These are phyloP conservation scores for Citrus unshiu DNA, from an alignment of 345 rosid genomes.

Conservation along the genomic window DNA sequence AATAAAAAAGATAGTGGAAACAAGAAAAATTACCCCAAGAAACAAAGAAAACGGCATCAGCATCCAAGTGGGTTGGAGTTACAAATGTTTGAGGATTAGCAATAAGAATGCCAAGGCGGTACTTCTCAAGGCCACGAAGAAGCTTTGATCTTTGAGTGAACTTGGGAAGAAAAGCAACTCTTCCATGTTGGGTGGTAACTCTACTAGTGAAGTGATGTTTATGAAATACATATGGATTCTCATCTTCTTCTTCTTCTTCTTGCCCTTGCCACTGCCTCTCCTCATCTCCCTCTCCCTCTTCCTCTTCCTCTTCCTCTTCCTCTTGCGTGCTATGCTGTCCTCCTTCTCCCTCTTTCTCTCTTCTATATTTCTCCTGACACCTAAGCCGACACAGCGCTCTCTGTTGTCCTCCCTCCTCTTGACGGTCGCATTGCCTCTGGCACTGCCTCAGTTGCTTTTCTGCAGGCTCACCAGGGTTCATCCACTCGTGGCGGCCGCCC, in stretches of 20 bases:
- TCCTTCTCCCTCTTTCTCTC: neutral
- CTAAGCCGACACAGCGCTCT: constrained; percentile 21
- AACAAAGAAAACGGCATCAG: constrained; percentile 33
- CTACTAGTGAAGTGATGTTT: constrained; percentile 15
- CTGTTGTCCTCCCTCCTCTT: neutral
- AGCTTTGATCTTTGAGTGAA: constrained; percentile 41
- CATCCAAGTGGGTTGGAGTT: constrained; percentile 39
- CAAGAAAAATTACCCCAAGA: constrained; percentile 22
- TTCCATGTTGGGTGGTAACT: constrained; percentile 24
- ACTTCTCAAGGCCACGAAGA: constrained; percentile 38
- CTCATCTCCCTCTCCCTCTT: neutral
- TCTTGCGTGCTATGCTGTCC: neutral
- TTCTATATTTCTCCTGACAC: constrained; percentile 27
- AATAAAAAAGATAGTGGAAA: neutral
- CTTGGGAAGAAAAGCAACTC: constrained; percentile 21
- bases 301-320: neutral
- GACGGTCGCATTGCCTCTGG: constrained; percentile 26
- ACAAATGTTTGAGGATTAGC: constrained; percentile 34
- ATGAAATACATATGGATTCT: constrained; percentile 41
- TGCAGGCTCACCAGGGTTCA: constrained; percentile 2
- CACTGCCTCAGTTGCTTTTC: constrained; percentile 26
- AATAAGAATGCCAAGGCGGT: constrained; percentile 26
- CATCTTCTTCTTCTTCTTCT: neutral
- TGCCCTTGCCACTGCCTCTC: neutral
- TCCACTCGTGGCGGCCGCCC: neutral